Evolutionary conservation across 495 filamentous ascomycete species (phyloP).

Genomic region (Podospora bellae-mahoneyi): DNA sequence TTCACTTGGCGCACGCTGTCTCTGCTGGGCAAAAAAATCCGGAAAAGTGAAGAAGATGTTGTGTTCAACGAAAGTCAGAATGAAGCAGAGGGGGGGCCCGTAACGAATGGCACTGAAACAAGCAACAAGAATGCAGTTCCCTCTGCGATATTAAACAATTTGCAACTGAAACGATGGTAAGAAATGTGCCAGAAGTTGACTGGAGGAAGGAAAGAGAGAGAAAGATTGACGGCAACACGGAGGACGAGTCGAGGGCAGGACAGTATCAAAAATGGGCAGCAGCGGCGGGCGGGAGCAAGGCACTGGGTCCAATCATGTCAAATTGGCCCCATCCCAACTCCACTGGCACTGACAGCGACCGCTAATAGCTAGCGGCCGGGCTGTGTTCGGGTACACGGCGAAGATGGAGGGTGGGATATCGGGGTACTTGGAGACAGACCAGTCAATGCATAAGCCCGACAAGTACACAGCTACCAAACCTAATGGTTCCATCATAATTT

Average conservation of each 20-base stretch:
- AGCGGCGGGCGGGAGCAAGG: not conserved
- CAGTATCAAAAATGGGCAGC: not conserved
- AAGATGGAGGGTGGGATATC: not conserved
- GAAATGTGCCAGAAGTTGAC: conserved; percentile 1
- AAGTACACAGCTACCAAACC: not conserved
- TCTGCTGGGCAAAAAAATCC: not conserved
- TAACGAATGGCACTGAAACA: conserved; percentile 14
- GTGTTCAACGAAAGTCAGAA: conserved; percentile 41
- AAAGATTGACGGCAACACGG: not conserved
- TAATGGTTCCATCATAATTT: conserved; percentile 7
- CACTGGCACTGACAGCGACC: not conserved
- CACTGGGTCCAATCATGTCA: no score
- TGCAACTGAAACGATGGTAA: not conserved
- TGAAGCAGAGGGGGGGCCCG: conserved; percentile 23
- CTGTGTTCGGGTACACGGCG: conserved; percentile 8
- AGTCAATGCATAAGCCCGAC: not conserved
- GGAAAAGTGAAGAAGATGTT: conserved; percentile 18
- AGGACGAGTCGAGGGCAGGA: not conserved
- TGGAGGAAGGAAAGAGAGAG: not conserved
- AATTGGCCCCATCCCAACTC: not conserved
- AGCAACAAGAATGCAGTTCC: conserved; percentile 17
- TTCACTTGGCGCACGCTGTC: not conserved
- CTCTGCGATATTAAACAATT: conserved; percentile 3
- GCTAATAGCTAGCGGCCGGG: not conserved
- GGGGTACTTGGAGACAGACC: not conserved